Percentiles rank a stretch among this genome's conserved stretches.
Evolutionary conservation across 2,329 filamentous ascomycete species (phyloP).

Genomic region (Colletotrichum coccodes): DNA sequence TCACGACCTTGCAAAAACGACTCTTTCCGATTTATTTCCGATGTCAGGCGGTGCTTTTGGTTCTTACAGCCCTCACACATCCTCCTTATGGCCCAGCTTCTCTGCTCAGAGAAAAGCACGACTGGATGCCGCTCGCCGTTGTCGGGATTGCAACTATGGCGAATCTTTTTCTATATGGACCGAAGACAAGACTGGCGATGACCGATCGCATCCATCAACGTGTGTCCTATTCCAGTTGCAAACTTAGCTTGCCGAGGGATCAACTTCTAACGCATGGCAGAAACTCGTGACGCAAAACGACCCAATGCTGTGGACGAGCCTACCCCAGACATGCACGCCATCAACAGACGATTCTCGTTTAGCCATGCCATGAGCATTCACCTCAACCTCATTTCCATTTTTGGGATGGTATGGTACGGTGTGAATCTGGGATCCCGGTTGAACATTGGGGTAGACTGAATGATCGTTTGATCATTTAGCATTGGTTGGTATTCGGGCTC

Average conservation of each 20-base stretch:
- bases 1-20: constrained; percentile 49
- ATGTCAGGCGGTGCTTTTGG: constrained; percentile 45
- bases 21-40: constrained; percentile 54
- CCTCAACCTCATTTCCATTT: constrained; percentile 49
- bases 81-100: constrained; percentile 44
- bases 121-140: constrained; percentile 47
- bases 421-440: constrained; percentile 39
- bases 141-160: constrained; percentile 42
- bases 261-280: constrained; percentile 3
- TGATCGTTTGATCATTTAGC: neutral
- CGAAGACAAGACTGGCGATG: constrained; percentile 45
- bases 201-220: constrained; percentile 44
- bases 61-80: constrained; percentile 46
- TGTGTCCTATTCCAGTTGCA: neutral
- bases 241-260: neutral
- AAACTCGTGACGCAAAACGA: constrained; percentile 34
- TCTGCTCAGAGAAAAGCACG: constrained; percentile 39
- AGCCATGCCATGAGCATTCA: constrained; percentile 55
- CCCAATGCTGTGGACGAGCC: constrained; percentile 9
- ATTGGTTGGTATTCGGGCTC: neutral
- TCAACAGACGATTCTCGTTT: constrained; percentile 44
- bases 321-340: constrained; percentile 38
- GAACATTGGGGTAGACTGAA: neutral
- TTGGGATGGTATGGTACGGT: constrained; percentile 43
- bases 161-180: constrained; percentile 50